Evolutionary conservation across 164 flowering plant genomes (phyloP).

Genomic region (Magnolia kwangsiensis): DNA sequence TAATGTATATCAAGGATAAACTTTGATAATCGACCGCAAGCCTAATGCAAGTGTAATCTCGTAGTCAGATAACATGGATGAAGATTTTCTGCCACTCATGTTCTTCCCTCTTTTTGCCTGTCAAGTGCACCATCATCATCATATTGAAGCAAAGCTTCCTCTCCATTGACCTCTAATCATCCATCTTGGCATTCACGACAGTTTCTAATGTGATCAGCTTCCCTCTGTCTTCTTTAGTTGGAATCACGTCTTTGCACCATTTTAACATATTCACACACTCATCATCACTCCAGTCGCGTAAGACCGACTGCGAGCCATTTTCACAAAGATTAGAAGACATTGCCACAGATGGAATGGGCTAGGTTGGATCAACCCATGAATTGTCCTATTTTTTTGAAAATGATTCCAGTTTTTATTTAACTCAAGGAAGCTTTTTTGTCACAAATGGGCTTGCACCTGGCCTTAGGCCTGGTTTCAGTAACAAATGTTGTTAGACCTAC

Average conservation of each 20-base stretch:
- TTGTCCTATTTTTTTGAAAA: too few relatives aligned
- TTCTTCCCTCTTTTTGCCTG: conserved; percentile 4
- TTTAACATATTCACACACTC: conserved; percentile 37
- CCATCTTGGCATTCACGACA: conserved; percentile 21
- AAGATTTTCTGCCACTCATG: conserved; percentile 5
- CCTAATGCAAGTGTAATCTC: conserved; percentile 7
- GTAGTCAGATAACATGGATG: conserved; percentile 7
- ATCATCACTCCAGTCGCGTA: conserved; percentile 38
- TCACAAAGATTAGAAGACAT: background rate
- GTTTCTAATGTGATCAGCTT: conserved; percentile 45
- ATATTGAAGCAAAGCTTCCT: conserved; percentile 2
- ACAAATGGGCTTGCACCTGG: too few relatives aligned
- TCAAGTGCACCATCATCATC: background rate
- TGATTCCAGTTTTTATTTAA: too few relatives aligned
- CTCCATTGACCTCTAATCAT: conserved; percentile 3
- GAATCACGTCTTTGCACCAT: conserved; percentile 38
- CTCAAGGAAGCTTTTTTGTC: too few relatives aligned
- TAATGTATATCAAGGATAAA: background rate
- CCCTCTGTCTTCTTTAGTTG: conserved; percentile 22
- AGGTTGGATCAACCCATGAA: too few relatives aligned
- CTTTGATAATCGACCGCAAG: conserved; percentile 13
- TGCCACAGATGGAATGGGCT: too few relatives aligned
- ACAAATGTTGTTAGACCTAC: too few relatives aligned
- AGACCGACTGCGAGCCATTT: background rate
- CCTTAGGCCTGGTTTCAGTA: too few relatives aligned